Base-by-base conservation (phyloP, 2,329 filamentous ascomycete species). In the Fusarium sp. region DNA sequence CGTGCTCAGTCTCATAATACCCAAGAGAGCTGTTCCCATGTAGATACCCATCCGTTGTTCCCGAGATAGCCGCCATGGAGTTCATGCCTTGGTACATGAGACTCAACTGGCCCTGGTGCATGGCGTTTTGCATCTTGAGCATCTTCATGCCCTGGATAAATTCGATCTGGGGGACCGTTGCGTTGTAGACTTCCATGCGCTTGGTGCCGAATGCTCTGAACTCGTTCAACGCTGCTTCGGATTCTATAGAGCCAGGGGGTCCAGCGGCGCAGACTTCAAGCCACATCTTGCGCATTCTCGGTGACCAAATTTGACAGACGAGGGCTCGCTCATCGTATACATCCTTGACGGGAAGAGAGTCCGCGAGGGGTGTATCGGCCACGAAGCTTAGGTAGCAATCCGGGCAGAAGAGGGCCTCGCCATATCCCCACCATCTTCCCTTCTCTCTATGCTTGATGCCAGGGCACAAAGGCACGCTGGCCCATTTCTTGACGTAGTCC, bases 211-310 rank as follows among this genome's bases (percentile, higher is more conserved):
- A 81, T 0, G 71, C 78, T 2, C 71, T 72, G 35, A 82, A 82
- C n/a, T 77, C 70, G 0, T 70, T 70, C 1, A 82, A n/a, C 0
- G 74, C 78, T 1, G 64, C 70, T 9, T 79, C 60, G 1, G 77
- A 80, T 38, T 78, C 79, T 1, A 68, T 40, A 0, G 79, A 79
- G 5, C 74, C 80, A 0, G 78, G 74, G 0, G 63, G 57, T 2
- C 81, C 80, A 1, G 78, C 79, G 0, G 66, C 71, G 60, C 81
- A 83, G 0, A 63, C 77, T 11, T 75, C 70, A 3, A 76, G 70
- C 77, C 80, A 84, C 72, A 82, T 78, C 1, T 58, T 73, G n/a
- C 83, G 82, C 82, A 85, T 84, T 6, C 83, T 80, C 1, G 80
- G 79, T 4, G 82, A 83, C 80, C 82, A 84, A 7, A 84, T 75